Evolutionary conservation across 2,329 filamentous ascomycete species (phyloP).

Genomic region (Fusarium liriodendri): DNA sequence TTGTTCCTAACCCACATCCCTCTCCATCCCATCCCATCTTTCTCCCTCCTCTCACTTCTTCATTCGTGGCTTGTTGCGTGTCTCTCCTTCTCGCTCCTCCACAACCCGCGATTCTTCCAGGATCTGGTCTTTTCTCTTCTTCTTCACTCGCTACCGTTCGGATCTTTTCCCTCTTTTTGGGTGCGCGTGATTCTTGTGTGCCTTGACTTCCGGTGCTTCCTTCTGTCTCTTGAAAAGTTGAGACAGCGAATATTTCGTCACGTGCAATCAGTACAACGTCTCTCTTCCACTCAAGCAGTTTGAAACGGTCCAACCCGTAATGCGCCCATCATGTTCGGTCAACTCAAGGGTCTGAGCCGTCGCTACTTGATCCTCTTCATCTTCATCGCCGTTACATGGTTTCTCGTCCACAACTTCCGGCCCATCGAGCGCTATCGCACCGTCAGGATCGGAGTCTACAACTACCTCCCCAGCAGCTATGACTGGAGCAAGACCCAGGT

Average conservation of each 20-base stretch:
- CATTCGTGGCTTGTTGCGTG: conserved; percentile 20
- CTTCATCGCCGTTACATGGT: conserved; percentile 42
- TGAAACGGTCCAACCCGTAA: conserved; percentile 10
- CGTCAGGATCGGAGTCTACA: conserved; percentile 39
- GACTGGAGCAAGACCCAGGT: conserved; percentile 52
- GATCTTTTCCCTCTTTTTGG: background rate
- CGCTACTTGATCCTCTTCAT: conserved; percentile 48
- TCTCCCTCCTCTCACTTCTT: background rate
- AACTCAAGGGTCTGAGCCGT: conserved; percentile 47
- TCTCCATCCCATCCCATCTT: background rate
- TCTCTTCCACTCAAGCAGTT: background rate
- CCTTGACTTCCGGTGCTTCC: background rate
- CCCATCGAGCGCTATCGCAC: conserved; percentile 33
- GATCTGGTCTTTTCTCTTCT: background rate
- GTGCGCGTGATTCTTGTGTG: background rate
- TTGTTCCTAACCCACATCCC: background rate
- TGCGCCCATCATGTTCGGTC: conserved; percentile 43
- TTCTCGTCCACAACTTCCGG: conserved; percentile 44
- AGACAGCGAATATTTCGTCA: background rate
- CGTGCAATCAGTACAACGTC: conserved; percentile 9
- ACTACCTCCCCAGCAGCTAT: conserved; percentile 51
- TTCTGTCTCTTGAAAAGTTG: background rate
- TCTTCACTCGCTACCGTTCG: background rate
- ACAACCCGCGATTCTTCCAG: background rate
- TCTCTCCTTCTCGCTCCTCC: conserved; percentile 14